Evolutionary conservation across 768 basidiomycete species (phyloP), one percentile per base, ranked within the genome.

Genomic region (Pholiota molesta): DNA sequence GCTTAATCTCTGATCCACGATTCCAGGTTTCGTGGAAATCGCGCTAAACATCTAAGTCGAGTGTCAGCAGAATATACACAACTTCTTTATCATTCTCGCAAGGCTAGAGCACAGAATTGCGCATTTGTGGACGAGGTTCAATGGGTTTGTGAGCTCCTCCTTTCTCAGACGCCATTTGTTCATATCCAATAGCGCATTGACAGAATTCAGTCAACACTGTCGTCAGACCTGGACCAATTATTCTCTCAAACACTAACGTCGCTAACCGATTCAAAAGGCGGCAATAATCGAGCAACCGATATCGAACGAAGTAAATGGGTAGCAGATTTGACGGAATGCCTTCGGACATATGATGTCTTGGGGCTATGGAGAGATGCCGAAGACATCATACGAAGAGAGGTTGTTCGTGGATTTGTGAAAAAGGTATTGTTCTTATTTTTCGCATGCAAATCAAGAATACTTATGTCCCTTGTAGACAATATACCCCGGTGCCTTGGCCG

Each of bases 11-110:
- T 51, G 61, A 65, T 54, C 19, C 67, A 29, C 52, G 63, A 21
- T 23, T 69, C 13, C 33, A 91, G 89, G 69, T 74, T 79, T 40
- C 85, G 81, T 64, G 84, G 83, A 9, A 87, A 85, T 71, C 82
- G 87, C 49, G 88, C 90, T 33, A 92, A 94, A 71, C 92, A 94
- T 71, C 80, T 97, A 14, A 82, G 84, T 11, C 86, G 96, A 55
- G 91, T 96, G 29, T 94, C 95, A 14, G 81, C 87, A 9, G 97
- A 98, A 74, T 99, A 97, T 71, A 92, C 86, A 10, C 96, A 99
- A 71, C 81, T 99, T 19, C 80, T 95, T 26, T 99, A 99, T 72
- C 92, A 97, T 66, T 84, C 86, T 26, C 84, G 86, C 19, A 97
- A 97, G 73, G 94, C 96, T 11, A 80, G 84, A 6, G 76, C 77